Evolutionary conservation across 257 asterid genomes (phyloP).

Genomic region (Salvia miltiorrhiza): DNA sequence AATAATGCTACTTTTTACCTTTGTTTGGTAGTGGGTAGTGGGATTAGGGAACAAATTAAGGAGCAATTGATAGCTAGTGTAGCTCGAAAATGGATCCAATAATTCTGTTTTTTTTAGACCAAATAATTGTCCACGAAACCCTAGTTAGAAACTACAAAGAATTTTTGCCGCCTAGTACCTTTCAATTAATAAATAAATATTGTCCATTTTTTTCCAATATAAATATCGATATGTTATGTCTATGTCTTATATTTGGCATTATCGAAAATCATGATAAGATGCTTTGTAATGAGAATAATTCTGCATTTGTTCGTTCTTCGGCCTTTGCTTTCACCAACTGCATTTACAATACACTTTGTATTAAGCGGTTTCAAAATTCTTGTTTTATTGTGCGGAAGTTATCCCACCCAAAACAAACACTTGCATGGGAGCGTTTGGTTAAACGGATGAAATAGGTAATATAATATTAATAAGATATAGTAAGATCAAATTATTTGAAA

Average conservation of each 20-base stretch:
- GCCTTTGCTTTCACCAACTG: no score
- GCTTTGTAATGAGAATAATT: neutral
- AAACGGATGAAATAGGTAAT: no score
- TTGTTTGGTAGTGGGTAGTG: neutral
- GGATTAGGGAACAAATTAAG: neutral
- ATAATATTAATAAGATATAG: no score
- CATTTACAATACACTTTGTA: no score
- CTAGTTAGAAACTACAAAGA: neutral
- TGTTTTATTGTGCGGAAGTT: no score
- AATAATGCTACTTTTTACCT: neutral
- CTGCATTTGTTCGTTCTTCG: no score
- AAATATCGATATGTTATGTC: neutral
- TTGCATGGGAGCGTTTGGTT: no score
- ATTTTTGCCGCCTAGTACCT: neutral
- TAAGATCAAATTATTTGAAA: no score
- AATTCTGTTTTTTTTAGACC: neutral
- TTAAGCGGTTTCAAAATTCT: no score
- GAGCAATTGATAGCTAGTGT: conserved; percentile 6
- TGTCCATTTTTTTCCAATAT: neutral
- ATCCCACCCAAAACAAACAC: no score
- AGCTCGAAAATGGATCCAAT: conserved; percentile 1
- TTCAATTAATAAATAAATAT: neutral
- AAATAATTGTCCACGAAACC: conserved; percentile 22
- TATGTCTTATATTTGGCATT: neutral
- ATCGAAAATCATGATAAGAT: neutral